Evolutionary conservation across 2,329 filamentous ascomycete genomes (phyloP), one percentile per base, ranked within the genome.

Genomic region (Colletotrichum plurivorum): DNA sequence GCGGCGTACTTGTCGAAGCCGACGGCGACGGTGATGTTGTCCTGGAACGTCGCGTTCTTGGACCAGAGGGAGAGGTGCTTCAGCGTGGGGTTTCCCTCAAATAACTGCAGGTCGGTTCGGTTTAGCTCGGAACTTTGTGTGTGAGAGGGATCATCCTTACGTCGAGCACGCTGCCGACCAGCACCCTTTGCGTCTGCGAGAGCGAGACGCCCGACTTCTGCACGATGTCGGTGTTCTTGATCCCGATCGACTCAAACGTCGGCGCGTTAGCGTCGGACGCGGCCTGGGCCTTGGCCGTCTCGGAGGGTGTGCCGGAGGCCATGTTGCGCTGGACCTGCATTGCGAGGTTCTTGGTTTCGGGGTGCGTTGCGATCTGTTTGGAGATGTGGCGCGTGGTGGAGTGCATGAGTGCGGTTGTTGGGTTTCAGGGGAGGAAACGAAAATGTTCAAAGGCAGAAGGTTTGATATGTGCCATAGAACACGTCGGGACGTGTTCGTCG

Each of bases 21-120:
- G 22, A 80, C 75, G 2, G 89, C 87, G 43, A 87, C 82, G 49
- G 88, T 89, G 53, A 92, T 78, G 5, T 87, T 87, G 74, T 91
- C 89, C 36, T 83, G 77, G 76, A 92, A 91, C 0, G 81, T 84
- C 8, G 84, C 89, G 45, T 87, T 82, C 67, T 87, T 87, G 56
- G 81, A 81, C 89, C 89, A 92, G 25, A 92, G 82, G 15, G 82
- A 79, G 53, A 91, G 83, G 75, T 91, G 90, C 48, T 84, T 83
- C 3, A 90, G 82, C 2, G 87, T 87, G 0, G 89, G 88, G 18
- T 85, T 83, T 53, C 89, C 89, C 41, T 87, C 86, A 75, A 91
- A 91, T 55, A 91, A 84, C 83, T 85, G 52, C 16, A 5, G 18
- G 20, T 15, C 13, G 15, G 54, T 15, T 1, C 6, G 5, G 8